Evolutionary conservation across 257 asterid species (phyloP).

Genomic region (Avicennia marina): DNA sequence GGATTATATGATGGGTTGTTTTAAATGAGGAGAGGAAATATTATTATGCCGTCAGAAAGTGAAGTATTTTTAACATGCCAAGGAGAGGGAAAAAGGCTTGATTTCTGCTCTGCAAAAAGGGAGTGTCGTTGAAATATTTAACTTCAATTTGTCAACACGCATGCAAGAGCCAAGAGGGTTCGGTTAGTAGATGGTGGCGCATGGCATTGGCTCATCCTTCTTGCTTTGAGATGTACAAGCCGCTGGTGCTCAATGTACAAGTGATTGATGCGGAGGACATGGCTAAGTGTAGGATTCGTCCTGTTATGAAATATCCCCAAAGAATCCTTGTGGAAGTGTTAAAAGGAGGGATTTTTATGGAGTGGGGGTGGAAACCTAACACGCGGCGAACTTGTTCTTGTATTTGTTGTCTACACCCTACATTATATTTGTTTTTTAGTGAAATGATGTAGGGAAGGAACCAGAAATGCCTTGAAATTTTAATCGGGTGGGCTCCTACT

Average conservation of each 20-base stretch:
- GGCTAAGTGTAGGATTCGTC: slow-evolving; percentile 18
- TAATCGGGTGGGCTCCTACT: too few relatives aligned
- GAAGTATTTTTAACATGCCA: not conserved
- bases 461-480: too few relatives aligned
- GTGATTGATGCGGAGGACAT: slow-evolving; percentile 5
- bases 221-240: slow-evolving; percentile 3
- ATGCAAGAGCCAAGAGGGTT: slow-evolving; percentile 29
- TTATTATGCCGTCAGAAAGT: not conserved
- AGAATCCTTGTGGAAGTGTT: not conserved
- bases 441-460: too few relatives aligned
- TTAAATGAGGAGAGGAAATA: not conserved
- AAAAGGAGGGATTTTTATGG: not conserved
- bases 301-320: not conserved
- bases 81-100: slow-evolving; percentile 8
- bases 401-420: too few relatives aligned
- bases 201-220: slow-evolving; percentile 22
- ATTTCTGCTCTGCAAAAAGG: slow-evolving; percentile 8
- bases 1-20: not conserved
- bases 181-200: slow-evolving; percentile 42
- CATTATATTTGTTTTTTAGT: too few relatives aligned
- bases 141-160: slow-evolving; percentile 35
- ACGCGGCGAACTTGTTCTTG: too few relatives aligned
- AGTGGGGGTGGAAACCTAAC: not conserved
- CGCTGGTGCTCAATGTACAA: slow-evolving; percentile 17
- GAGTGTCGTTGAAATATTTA: slow-evolving; percentile 12